These are phyloP conservation scores for Wallacemonas collosoma DNA, from an alignment of 208 protist species.

Conservation along the genomic window DNA sequence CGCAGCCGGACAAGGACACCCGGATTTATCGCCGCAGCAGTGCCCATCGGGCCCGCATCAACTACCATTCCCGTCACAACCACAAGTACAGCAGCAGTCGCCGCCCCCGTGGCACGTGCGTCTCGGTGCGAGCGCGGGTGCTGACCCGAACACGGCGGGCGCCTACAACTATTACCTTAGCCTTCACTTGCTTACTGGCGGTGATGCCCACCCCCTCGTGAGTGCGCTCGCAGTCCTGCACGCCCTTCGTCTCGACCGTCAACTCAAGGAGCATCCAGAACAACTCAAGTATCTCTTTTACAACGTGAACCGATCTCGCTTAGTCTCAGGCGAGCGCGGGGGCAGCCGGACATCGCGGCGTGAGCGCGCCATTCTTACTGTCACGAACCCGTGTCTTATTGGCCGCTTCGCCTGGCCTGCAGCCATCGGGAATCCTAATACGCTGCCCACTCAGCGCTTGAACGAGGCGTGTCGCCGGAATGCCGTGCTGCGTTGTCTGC, in stretches of 20 bases:
- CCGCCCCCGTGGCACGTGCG: neutral
- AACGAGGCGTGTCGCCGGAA: conserved; percentile 46
- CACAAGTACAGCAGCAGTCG: neutral
- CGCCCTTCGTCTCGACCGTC: conserved; percentile 35
- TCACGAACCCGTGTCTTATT: conserved; percentile 26
- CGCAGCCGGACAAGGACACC: neutral
- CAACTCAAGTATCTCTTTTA: conserved; percentile 53
- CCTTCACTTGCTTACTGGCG: conserved; percentile 73
- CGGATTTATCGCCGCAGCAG: conserved; percentile 1
- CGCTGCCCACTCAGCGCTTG: conserved; percentile 14
- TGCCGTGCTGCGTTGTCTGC: conserved; percentile 50
- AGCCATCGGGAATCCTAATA: neutral
- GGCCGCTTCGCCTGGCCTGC: conserved; percentile 18
- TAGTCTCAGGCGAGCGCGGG: conserved; percentile 3
- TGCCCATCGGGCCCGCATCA: too few species aligned
- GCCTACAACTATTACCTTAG: conserved; percentile 54
- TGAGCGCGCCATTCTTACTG: conserved; percentile 24
- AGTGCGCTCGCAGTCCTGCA: conserved; percentile 41
- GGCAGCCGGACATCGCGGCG: conserved; percentile 19
- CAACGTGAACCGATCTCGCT: conserved; percentile 22
- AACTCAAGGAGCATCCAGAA: conserved; percentile 38
- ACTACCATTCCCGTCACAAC: too few species aligned
- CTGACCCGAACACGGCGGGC: neutral
- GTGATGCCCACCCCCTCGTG: conserved; percentile 52
- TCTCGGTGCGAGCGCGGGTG: conserved; percentile 14